phyloP scores from a whole-genome alignment of 1,139 yeast species.

The Yamadazyma dushanensis region DNA sequence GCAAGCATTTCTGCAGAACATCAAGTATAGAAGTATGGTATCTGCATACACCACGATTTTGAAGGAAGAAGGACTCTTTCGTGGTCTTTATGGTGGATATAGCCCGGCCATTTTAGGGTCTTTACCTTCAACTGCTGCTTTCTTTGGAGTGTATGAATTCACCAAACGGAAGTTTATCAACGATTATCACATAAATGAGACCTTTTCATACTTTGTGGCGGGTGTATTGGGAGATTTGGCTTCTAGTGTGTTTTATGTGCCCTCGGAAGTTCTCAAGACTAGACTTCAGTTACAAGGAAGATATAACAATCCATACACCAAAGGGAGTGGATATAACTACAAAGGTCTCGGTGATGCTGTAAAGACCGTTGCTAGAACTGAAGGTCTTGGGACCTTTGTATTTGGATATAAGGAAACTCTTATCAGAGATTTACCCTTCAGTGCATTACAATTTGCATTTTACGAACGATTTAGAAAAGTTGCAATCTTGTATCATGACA shows the following conservation, averaged over 20 bases:
- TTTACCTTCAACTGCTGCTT: slow-evolving; percentile 89
- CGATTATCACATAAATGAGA: slow-evolving; percentile 69
- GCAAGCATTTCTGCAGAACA: slow-evolving; percentile 78
- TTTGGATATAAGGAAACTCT: slow-evolving; percentile 94
- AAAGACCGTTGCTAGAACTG: slow-evolving; percentile 57
- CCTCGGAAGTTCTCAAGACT: slow-evolving; percentile 93
- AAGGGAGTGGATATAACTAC: slow-evolving; percentile 82
- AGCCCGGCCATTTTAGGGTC: slow-evolving; percentile 89
- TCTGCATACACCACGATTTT: slow-evolving; percentile 74
- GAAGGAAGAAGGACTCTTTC: slow-evolving; percentile 76
- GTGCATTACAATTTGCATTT: slow-evolving; percentile 94
- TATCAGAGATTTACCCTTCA: slow-evolving; percentile 88
- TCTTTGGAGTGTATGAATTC: slow-evolving; percentile 86
- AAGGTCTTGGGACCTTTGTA: slow-evolving; percentile 75
- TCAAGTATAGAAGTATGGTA: slow-evolving; percentile 64
- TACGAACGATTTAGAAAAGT: slow-evolving; percentile 78
- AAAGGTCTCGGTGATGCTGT: slow-evolving; percentile 69
- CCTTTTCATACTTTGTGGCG: slow-evolving; percentile 75
- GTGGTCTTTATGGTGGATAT: slow-evolving; percentile 92
- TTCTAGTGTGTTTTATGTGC: slow-evolving; percentile 92
- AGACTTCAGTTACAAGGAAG: slow-evolving; percentile 90
- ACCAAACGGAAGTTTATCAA: slow-evolving; percentile 71
- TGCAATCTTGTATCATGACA: slow-evolving; percentile 49
- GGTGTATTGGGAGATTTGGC: slow-evolving; percentile 92
- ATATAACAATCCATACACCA: slow-evolving; percentile 73